These are phyloP conservation scores for Lasiodiplodia gonubiensis DNA, from an alignment of 2,329 filamentous ascomycete species.

Conservation along the genomic window DNA sequence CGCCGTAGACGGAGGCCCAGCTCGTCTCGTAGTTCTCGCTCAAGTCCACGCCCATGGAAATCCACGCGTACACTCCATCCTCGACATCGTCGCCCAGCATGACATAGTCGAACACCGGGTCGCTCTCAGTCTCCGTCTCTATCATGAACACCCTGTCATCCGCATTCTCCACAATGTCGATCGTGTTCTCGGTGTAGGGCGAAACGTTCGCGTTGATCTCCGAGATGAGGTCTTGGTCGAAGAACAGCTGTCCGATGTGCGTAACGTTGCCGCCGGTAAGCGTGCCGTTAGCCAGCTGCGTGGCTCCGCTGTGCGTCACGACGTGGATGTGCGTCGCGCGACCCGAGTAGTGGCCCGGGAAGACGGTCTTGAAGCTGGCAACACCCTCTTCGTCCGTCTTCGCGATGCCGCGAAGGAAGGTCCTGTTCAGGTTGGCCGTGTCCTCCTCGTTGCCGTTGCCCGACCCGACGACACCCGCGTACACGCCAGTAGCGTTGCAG, in stretches of 20 bases:
- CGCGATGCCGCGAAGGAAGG: constrained; percentile 57
- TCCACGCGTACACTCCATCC: constrained; percentile 43
- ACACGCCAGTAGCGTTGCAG: constrained; percentile 48
- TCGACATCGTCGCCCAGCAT: constrained; percentile 58
- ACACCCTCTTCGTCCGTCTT: constrained; percentile 55
- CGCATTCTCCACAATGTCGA: constrained; percentile 55
- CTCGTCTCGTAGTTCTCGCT: constrained; percentile 2
- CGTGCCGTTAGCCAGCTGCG: constrained; percentile 56
- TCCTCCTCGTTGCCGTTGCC: constrained; percentile 51
- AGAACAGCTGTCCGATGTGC: constrained; percentile 70
- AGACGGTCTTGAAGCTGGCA: constrained; percentile 55
- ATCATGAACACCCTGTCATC: constrained; percentile 56
- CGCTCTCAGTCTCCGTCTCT: constrained; percentile 53
- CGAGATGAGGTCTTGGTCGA: constrained; percentile 63
- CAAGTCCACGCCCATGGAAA: constrained; percentile 29
- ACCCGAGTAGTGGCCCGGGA: constrained; percentile 51
- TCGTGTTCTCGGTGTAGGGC: constrained; percentile 54
- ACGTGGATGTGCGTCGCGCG: constrained; percentile 49
- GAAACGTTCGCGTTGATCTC: constrained; percentile 53
- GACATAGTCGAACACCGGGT: constrained; percentile 64
- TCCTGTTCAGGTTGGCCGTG: constrained; percentile 40
- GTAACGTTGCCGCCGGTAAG: constrained; percentile 57
- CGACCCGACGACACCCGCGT: constrained; percentile 50
- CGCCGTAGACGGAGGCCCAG: not conserved
- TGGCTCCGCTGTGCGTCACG: constrained; percentile 46